phyloP scores from a whole-genome alignment of 257 asterid species.

The Solanum megistacrolobum region DNA sequence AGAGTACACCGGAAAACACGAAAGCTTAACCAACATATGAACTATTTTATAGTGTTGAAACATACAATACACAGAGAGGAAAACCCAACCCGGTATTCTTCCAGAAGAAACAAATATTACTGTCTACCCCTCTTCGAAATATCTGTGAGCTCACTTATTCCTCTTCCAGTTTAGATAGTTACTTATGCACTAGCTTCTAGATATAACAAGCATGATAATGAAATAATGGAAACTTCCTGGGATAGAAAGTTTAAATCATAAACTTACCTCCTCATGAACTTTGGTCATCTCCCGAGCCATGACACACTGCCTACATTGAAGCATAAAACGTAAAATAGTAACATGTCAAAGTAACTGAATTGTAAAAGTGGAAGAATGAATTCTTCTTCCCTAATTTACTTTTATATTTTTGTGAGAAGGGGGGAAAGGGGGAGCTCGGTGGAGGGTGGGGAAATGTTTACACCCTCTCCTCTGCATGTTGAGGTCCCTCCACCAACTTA shows the following conservation, averaged over 20 bases:
- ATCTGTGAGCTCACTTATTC: not conserved
- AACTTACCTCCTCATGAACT: slow-evolving; percentile 72
- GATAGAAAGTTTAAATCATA: not conserved
- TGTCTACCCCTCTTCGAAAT: not conserved
- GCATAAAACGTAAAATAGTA: not conserved
- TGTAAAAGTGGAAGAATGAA: not conserved
- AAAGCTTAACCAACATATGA: not conserved
- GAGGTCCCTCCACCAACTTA: not conserved
- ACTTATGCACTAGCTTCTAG: not conserved
- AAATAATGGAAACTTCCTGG: not conserved
- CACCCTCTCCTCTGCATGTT: not conserved
- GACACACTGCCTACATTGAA: slow-evolving; percentile 68
- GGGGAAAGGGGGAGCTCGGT: not conserved
- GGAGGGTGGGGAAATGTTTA: not conserved
- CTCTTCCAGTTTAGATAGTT: not conserved
- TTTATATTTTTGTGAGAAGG: not conserved
- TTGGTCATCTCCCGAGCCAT: slow-evolving; percentile 97
- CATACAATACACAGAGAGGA: not conserved
- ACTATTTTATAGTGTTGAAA: not conserved
- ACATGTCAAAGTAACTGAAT: not conserved
- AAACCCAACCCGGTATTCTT: not conserved
- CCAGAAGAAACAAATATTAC: not conserved
- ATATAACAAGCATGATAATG: not conserved
- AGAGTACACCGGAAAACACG: not conserved
- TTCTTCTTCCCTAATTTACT: not conserved